Evolutionary conservation across 1,284 basidiomycete species (phyloP), one percentile per base, ranked within the genome.

Genomic region (Meira nashicola): DNA sequence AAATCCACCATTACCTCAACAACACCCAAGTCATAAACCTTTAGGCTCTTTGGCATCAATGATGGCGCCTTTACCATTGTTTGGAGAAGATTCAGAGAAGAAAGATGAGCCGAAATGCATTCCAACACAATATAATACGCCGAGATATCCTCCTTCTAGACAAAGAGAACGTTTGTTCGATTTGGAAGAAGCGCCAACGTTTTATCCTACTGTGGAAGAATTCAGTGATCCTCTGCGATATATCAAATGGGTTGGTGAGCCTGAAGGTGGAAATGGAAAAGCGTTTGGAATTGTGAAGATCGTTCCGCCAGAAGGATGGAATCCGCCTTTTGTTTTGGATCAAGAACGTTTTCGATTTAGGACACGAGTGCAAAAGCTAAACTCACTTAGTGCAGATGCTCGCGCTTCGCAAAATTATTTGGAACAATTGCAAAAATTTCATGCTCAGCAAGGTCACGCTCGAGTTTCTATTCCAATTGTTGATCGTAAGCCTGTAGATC

Each of bases 191-290:
- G 95, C 92, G 71, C 95, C 92, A 2, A 86, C 86, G 57, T 98
- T 87, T 78, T 88, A 87, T 78, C 95, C 95, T 12, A 89, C 89
- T 0, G 78, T 80, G 14, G 92, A 94, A 66, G 89, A 99, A 80
- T 99, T 94, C 80, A 85, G 84, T 70, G 91, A 97, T 81, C 92
- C 94, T n/a, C 89, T 97, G 86, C 84, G 85, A 54, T 99, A 96
- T 81, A 90, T 99, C 78, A 86, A 86, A 71, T 87, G 68, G 69
- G 59, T 71, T 44, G 70, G 86, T 58, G 89, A 95, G 70, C 85
- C 89, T 8, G 84, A 87, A 54, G 81, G 84, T 39, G 73, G 76
- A 23, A 76, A 79, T 43, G 92, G 89, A 0, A 85, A 83, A 71
- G 81, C 84, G 50, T 92, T 86, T 76, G 95, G 95, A 37, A 93